Percentiles rank a stretch among this genome's conserved stretches.
Conservation (phyloP, 768 basidiomycete species). For the Phallus indusiatus region DNA sequence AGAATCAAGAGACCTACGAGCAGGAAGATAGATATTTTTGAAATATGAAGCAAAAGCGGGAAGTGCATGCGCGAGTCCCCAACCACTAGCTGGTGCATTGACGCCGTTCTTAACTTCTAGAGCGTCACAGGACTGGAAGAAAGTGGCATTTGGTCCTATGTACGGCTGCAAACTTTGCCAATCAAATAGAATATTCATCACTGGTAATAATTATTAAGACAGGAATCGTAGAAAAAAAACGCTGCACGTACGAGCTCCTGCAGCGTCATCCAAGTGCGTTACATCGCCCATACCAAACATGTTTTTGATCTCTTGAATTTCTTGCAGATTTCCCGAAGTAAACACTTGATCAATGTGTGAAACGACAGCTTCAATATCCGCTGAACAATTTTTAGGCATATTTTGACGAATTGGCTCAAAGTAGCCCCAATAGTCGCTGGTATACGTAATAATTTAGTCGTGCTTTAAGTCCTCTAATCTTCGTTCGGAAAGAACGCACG, state of each 20-base stretch:
- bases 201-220: slow-evolving; percentile 11
- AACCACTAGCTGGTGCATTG: slow-evolving; percentile 24
- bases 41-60: slow-evolving; percentile 14
- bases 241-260: slow-evolving; percentile 38
- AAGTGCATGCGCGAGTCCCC: slow-evolving; percentile 14
- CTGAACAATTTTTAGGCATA: slow-evolving; percentile 48
- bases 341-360: slow-evolving; percentile 52
- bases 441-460: neutral
- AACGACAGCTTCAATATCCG: slow-evolving; percentile 58
- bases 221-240: neutral
- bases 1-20: neutral
- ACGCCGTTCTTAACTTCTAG: slow-evolving; percentile 53
- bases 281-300: slow-evolving; percentile 48
- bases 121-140: slow-evolving; percentile 59
- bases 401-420: slow-evolving; percentile 57
- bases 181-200: slow-evolving; percentile 46
- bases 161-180: slow-evolving; percentile 57
- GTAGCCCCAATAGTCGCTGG: slow-evolving; percentile 55
- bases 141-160: slow-evolving; percentile 34
- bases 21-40: slow-evolving; percentile 6
- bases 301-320: slow-evolving; percentile 46
- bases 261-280: slow-evolving; percentile 58
- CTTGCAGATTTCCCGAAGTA: slow-evolving; percentile 29
- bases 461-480: neutral
- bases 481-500: neutral